A percentile compares a stretch with the other conserved stretches of the same genome.
Evolutionary conservation across 1,139 yeast genomes (phyloP).

Genomic region (Suhomyces atakaporum): DNA sequence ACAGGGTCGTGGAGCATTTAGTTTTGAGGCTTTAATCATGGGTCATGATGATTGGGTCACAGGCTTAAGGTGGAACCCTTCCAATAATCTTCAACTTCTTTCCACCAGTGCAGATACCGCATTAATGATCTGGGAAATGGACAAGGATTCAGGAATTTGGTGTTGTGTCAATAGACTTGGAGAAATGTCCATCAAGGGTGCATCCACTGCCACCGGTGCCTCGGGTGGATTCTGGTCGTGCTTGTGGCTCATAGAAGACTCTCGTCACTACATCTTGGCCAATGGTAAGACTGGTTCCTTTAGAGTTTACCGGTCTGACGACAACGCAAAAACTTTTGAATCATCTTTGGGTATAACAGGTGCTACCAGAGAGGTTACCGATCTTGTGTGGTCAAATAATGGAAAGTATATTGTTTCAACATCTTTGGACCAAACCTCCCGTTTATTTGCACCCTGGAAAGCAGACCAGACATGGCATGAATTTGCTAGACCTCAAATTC

Average conservation of each 20-base stretch:
- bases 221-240: conserved; percentile 97
- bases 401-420: conserved; percentile 76
- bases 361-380: conserved; percentile 72
- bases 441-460: conserved; percentile 72
- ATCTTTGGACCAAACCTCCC: conserved; percentile 88
- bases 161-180: conserved; percentile 79
- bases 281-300: conserved; percentile 93
- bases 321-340: conserved; percentile 45
- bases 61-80: conserved; percentile 78
- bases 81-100: conserved; percentile 55
- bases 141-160: conserved; percentile 87
- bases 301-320: conserved; percentile 63
- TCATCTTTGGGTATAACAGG: conserved; percentile 74
- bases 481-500: conserved; percentile 95
- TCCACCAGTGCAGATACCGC: conserved; percentile 95
- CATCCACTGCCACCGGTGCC: conserved; percentile 97
- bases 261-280: conserved; percentile 56
- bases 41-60: conserved; percentile 99
- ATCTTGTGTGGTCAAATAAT: conserved; percentile 71
- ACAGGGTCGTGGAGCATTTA: conserved; percentile 51
- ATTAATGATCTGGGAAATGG: conserved; percentile 95
- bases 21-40: conserved; percentile 90
- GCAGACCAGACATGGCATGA: conserved; percentile 70
- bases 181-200: conserved; percentile 92
- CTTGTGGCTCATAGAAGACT: conserved; percentile 62